Base-by-base conservation (phyloP, 352 stramenopile species). In the Aphanomyces euteiches region DNA sequence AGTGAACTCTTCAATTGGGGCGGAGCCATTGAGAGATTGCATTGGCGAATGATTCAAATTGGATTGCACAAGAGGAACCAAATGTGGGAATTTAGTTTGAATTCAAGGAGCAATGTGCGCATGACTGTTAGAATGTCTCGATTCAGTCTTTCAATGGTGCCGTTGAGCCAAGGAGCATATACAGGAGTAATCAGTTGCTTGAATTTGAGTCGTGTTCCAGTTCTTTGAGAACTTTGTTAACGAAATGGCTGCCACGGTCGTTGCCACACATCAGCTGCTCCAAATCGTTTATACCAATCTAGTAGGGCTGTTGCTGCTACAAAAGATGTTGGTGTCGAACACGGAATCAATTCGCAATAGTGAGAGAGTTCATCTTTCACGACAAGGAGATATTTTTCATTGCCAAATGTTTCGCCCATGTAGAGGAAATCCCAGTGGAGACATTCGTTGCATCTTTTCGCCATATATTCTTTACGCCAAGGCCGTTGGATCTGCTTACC, bases 131-230 rank as follows among this genome's bases (percentile, higher is more conserved):
- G 45, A 7, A 77, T 69, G 47, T 83, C 73, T 3, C 69, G 67
- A 34, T 81, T 83, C 2, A 75, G 10, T 3, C 72, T 60, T 54
- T 78, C 73, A 0, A 78, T 61, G 3, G 72, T 76, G 2, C 73
- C 75, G 39, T 79, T 80, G 10, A 74, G 73, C 69, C 73, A 84
- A 21, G 70, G 75, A 34, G 66, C 73, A 38, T 82, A 80, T 3
- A 67, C 66, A 1, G 69, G 45, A 10, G 47, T 72, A 47, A 84
- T 76, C n/a, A 74, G 53, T 50, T 81, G 74, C 1, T 72, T 0
- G n/a, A 28, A 21, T 0, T 39, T 48, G 0, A 79, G 47, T 0
- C 58, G 39, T 37, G 47, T 58, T 43, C 21, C 65, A 5, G 19
- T 47, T 77, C 71, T 7, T 21, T 12, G 4, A 80, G 47, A 2